These are phyloP conservation scores for Cystobasidiaceae sp. DNA, from an alignment of 1,284 basidiomycete genomes.

Conservation along the genomic window DNA sequence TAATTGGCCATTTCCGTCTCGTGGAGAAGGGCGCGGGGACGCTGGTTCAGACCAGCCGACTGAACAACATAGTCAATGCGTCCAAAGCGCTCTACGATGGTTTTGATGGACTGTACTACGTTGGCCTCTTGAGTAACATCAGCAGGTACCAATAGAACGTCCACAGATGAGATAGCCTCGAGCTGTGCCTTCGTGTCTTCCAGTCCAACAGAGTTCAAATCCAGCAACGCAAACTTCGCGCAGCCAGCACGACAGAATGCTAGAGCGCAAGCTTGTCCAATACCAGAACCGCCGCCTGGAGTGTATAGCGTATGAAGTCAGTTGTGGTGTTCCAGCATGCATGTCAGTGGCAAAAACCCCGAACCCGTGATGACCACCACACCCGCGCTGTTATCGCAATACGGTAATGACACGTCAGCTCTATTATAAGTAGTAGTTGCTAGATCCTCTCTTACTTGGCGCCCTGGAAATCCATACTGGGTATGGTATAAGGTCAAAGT, in stretches of 20 bases:
- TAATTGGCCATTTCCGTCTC: constrained; percentile 20
- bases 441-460: constrained; percentile 8
- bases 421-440: background rate
- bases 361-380: constrained; percentile 1
- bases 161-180: background rate
- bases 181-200: background rate
- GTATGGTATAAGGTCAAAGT: no score
- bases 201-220: background rate
- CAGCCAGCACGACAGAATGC: constrained; percentile 13
- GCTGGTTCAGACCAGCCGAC: constrained; percentile 17
- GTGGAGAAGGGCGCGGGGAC: constrained; percentile 5
- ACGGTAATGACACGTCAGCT: background rate
- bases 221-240: constrained; percentile 2
- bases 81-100: background rate
- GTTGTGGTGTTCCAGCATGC: background rate
- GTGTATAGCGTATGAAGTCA: background rate
- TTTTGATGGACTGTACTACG: background rate
- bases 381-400: no score
- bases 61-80: constrained; percentile 17
- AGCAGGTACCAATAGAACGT: background rate
- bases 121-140: constrained; percentile 3
- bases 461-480: background rate
- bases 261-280: constrained; percentile 9
- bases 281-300: background rate
- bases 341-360: no score